Percentiles rank a stretch among this genome's conserved stretches.
Evolutionary conservation across 2,329 filamentous ascomycete species (phyloP).

Genomic region (Bipolaris bicolor): DNA sequence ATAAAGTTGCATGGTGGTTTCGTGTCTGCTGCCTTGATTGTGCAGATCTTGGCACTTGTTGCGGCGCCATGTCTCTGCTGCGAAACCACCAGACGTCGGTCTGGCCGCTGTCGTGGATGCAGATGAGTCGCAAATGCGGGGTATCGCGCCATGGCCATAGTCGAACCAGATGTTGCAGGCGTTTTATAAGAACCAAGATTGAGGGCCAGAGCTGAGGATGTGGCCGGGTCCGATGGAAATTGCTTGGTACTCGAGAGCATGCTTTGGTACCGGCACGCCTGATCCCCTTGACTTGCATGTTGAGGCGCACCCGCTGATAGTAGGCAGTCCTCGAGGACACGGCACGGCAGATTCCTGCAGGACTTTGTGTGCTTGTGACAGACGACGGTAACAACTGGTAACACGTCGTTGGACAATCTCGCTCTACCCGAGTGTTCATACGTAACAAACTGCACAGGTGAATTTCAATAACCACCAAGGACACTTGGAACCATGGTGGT

Average conservation of each 20-base stretch:
- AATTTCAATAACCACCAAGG: slow-evolving; percentile 1
- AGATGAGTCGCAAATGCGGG: neutral
- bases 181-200: neutral
- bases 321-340: slow-evolving; percentile 6
- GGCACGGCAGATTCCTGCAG: slow-evolving; percentile 5
- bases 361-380: slow-evolving; percentile 12
- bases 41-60: neutral
- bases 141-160: neutral
- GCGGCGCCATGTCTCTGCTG: neutral
- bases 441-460: neutral
- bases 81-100: neutral
- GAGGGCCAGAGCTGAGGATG: neutral
- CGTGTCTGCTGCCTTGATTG: too few relatives aligned
- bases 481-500: slow-evolving; percentile 1
- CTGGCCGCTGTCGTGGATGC: neutral
- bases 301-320: slow-evolving; percentile 10
- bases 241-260: slow-evolving; percentile 9
- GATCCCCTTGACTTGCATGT: slow-evolving; percentile 10
- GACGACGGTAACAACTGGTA: neutral
- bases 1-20: too few relatives aligned
- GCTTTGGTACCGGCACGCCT: slow-evolving; percentile 10
- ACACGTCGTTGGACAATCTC: neutral
- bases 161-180: neutral
- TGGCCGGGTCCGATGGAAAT: slow-evolving; percentile 9
- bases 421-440: neutral